phyloP scores from a whole-genome alignment of 2,329 filamentous ascomycete species.

The Teratosphaeria zuluensis region DNA sequence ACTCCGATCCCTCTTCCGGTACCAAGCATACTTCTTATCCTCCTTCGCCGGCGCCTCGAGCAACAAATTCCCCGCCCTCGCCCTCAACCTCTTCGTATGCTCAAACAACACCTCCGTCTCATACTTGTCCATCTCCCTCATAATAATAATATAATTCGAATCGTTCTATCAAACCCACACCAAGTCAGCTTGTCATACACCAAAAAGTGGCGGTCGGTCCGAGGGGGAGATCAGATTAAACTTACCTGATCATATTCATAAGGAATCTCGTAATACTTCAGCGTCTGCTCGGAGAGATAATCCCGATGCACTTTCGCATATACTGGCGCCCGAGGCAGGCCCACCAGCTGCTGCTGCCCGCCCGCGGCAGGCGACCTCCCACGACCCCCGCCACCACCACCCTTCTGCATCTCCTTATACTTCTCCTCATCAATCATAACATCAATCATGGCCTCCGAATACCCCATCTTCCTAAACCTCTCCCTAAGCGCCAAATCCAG shows the following conservation, averaged over 20 bases:
- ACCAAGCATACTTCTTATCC: conserved; percentile 34
- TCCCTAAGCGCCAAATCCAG: conserved; percentile 38
- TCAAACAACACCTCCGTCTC: conserved; percentile 43
- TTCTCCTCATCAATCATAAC: conserved; percentile 39
- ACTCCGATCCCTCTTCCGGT: conserved; percentile 26
- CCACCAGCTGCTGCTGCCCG: neutral
- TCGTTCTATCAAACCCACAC: conserved; percentile 25
- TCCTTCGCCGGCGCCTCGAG: conserved; percentile 32
- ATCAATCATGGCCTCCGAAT: conserved; percentile 39
- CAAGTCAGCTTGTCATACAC: conserved; percentile 3
- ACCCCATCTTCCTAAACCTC: conserved; percentile 35
- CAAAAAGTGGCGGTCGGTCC: too few species aligned
- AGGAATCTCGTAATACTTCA: conserved; percentile 39
- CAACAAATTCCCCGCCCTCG: conserved; percentile 30
- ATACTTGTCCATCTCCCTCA: conserved; percentile 38
- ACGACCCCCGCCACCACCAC: conserved; percentile 1
- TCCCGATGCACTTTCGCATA: conserved; percentile 40
- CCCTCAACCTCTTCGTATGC: conserved; percentile 38
- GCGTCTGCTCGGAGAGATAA: conserved; percentile 37
- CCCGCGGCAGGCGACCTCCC: conserved; percentile 1
- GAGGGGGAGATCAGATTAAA: conserved; percentile 5
- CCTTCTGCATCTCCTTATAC: conserved; percentile 25
- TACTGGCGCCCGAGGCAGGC: conserved; percentile 22
- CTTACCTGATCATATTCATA: conserved; percentile 40
- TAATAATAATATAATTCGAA: conserved; percentile 40